phyloP scores from a whole-genome alignment of 371 early-diverging fungal species.

The Gilbertella persicaria region DNA sequence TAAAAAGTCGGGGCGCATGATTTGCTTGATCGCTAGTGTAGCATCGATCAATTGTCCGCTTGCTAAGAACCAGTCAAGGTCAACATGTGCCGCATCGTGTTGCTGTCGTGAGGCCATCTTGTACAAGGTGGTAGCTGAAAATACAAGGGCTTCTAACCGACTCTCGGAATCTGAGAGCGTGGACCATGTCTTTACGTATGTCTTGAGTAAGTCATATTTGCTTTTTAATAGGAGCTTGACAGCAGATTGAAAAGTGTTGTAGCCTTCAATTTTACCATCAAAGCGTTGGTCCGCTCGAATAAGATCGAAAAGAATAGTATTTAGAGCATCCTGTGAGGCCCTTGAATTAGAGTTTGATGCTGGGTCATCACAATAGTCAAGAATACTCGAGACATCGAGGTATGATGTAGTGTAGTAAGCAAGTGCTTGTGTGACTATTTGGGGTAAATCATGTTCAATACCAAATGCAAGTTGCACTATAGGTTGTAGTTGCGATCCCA shows the following conservation, averaged over 20 bases:
- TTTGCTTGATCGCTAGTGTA: conserved; percentile 32
- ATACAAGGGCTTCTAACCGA: conserved; percentile 18
- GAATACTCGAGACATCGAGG: conserved; percentile 16
- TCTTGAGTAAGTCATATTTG: conserved; percentile 28
- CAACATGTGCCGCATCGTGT: conserved; percentile 3
- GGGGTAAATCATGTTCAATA: conserved; percentile 33
- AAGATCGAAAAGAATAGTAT: conserved; percentile 32
- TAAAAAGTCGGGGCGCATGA: conserved; percentile 3
- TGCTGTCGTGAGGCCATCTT: conserved; percentile 10
- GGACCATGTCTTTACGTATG: conserved; percentile 32
- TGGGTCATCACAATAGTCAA: conserved; percentile 4
- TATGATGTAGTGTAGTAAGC: conserved; percentile 37
- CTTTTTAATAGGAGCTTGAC: conserved; percentile 36
- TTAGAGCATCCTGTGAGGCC: not conserved
- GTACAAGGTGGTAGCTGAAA: conserved; percentile 17
- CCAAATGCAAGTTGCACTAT: conserved; percentile 43
- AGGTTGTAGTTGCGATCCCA: conserved; percentile 43
- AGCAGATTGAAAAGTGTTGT: conserved; percentile 30
- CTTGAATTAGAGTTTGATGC: not conserved
- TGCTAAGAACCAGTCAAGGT: conserved; percentile 37
- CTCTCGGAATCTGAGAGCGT: not conserved
- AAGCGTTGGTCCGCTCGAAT: conserved; percentile 36
- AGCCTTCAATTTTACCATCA: conserved; percentile 37
- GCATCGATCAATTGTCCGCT: conserved; percentile 39
- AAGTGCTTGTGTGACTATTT: conserved; percentile 36